phyloP scores from a whole-genome alignment of 768 basidiomycete species.

The Cystobasidium onofrii region DNA sequence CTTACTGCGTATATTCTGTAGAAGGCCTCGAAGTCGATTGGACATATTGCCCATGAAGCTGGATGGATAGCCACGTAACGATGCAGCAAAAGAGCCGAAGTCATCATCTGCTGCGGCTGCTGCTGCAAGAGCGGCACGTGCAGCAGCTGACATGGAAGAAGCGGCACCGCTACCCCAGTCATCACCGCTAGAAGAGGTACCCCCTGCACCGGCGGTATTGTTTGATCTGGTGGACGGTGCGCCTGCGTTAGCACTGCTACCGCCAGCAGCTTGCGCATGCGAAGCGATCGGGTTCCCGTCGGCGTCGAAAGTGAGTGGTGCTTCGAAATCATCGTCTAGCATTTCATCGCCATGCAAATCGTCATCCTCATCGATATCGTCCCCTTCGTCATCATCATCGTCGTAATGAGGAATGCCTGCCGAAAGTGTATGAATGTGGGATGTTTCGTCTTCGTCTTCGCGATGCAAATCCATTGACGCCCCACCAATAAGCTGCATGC shows the following conservation, averaged over 20 bases:
- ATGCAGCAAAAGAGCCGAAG: constrained; percentile 29
- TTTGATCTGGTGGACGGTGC: not conserved
- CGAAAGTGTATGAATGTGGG: not conserved
- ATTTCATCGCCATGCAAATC: not conserved
- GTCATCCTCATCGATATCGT: constrained; percentile 23
- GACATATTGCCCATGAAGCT: constrained; percentile 70
- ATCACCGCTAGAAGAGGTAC: constrained; percentile 2
- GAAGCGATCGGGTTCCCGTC: constrained; percentile 8
- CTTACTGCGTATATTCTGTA: constrained; percentile 75
- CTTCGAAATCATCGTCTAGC: constrained; percentile 16
- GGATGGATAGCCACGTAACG: constrained; percentile 41
- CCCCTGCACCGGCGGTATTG: not conserved
- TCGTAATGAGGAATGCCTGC: not conserved
- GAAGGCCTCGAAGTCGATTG: constrained; percentile 77
- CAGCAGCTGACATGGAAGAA: not conserved
- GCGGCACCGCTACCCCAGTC: not conserved
- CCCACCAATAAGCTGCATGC: not conserved
- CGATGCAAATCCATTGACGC: constrained; percentile 8
- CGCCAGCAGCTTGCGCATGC: not conserved
- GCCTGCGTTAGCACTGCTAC: not conserved
- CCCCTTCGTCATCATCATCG: constrained; percentile 12
- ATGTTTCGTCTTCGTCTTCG: constrained; percentile 17
- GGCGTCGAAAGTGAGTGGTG: constrained; percentile 12
- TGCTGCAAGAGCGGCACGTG: constrained; percentile 30
- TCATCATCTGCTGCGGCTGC: constrained; percentile 24